phyloP scores from a whole-genome alignment of 768 basidiomycete genomes.

The Tylopilus sp. region DNA sequence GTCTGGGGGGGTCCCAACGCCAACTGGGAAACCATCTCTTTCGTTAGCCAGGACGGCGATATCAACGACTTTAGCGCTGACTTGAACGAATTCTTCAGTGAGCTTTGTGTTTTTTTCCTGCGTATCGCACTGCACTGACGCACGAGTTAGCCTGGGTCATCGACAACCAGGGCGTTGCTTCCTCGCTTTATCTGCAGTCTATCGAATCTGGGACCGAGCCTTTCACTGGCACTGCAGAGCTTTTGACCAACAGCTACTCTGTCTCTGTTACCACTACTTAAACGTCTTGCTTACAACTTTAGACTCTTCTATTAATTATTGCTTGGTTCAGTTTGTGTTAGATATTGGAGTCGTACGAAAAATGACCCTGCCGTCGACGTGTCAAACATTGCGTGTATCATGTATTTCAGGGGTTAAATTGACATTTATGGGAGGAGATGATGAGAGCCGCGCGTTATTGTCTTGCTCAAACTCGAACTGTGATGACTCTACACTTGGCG shows the following conservation, averaged over 20 bases:
- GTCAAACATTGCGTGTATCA: not conserved
- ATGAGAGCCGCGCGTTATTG: conserved; percentile 19
- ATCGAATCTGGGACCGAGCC: not conserved
- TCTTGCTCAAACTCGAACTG: conserved; percentile 15
- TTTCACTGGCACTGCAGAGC: not conserved
- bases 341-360: not conserved
- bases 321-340: not conserved
- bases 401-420: conserved; percentile 12
- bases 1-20: not conserved
- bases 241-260: not conserved
- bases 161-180: not conserved
- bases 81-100: not conserved
- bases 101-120: not conserved
- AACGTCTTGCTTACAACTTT: not conserved
- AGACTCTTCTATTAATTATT: not conserved
- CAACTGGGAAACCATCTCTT: not conserved
- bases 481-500: conserved; percentile 2
- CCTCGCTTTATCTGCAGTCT: not conserved
- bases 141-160: not conserved
- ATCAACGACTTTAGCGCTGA: not conserved
- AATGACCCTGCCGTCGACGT: not conserved
- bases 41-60: not conserved
- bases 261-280: not conserved
- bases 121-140: not conserved
- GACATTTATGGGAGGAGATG: conserved; percentile 5